Conservation (phyloP, 2,329 filamentous ascomycete genomes). For the Exophiala dermatitidis region DNA sequence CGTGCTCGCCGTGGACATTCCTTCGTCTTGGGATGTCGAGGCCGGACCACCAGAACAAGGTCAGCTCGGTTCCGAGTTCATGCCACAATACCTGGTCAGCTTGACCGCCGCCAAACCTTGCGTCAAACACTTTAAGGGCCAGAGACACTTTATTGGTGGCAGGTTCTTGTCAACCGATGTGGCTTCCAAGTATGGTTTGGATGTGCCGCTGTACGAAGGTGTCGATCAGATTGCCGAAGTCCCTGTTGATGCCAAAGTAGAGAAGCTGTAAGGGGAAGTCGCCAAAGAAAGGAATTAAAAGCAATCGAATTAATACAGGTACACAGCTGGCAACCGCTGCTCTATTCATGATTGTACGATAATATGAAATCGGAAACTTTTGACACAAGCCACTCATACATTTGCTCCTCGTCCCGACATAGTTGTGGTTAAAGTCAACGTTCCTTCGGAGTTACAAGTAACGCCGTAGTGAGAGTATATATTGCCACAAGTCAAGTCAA, state of each 20-base stretch:
- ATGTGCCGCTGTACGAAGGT: slow-evolving; percentile 74
- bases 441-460: too few species aligned
- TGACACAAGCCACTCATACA: too few species aligned
- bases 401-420: too few species aligned
- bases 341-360: too few species aligned
- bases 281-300: background rate
- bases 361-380: too few species aligned
- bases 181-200: slow-evolving; percentile 77
- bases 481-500: too few species aligned
- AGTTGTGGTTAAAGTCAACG: too few species aligned
- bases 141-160: slow-evolving; percentile 82
- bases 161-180: slow-evolving; percentile 74
- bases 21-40: slow-evolving; percentile 92
- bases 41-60: slow-evolving; percentile 70
- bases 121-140: slow-evolving; percentile 70
- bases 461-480: too few species aligned
- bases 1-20: slow-evolving; percentile 83
- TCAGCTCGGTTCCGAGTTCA: slow-evolving; percentile 64
- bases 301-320: background rate
- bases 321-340: too few species aligned
- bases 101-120: slow-evolving; percentile 90
- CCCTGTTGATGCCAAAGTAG: slow-evolving; percentile 22
- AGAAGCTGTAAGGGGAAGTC: slow-evolving; percentile 19
- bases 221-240: slow-evolving; percentile 80
- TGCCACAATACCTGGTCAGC: slow-evolving; percentile 73